phyloP scores from a whole-genome alignment of 805 yeast genomes.

The Maudiozyma bulderi region DNA sequence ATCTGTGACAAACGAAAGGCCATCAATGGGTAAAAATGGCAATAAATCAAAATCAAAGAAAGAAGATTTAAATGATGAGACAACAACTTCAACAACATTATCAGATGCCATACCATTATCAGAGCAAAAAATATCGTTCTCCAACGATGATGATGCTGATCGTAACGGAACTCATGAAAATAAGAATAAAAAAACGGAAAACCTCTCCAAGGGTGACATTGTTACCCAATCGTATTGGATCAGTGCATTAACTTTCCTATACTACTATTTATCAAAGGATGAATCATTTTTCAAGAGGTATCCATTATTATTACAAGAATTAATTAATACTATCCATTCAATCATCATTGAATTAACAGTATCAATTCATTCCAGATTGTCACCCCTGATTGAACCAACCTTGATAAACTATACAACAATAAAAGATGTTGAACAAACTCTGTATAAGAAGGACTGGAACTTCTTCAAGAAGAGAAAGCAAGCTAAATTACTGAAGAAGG shows the following conservation, averaged over 20 bases:
- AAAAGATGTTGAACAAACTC: conserved; percentile 68
- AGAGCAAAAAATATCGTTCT: background rate
- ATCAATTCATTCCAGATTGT: conserved; percentile 53
- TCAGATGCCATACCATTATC: conserved; percentile 1
- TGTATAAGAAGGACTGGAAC: conserved; percentile 68
- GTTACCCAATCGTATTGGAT: conserved; percentile 81
- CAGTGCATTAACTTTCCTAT: conserved; percentile 63
- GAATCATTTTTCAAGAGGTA: conserved; percentile 44
- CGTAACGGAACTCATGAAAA: background rate
- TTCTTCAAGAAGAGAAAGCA: conserved; percentile 38
- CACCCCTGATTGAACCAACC: conserved; percentile 51
- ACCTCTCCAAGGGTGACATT: conserved; percentile 42
- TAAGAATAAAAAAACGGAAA: background rate
- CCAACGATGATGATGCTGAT: background rate
- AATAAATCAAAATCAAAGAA: background rate
- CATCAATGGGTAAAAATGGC: background rate
- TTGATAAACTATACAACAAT: conserved; percentile 68
- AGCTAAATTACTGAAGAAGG: conserved; percentile 12
- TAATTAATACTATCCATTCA: conserved; percentile 46
- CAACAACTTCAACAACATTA: conserved; percentile 4
- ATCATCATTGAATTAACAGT: conserved; percentile 56
- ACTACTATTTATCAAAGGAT: conserved; percentile 68
- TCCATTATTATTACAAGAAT: conserved; percentile 52
- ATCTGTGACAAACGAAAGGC: conserved; percentile 30
- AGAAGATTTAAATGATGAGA: conserved; percentile 26